Evolutionary conservation across 2,329 filamentous ascomycete genomes (phyloP).

Genomic region (Neurospora crassa): DNA sequence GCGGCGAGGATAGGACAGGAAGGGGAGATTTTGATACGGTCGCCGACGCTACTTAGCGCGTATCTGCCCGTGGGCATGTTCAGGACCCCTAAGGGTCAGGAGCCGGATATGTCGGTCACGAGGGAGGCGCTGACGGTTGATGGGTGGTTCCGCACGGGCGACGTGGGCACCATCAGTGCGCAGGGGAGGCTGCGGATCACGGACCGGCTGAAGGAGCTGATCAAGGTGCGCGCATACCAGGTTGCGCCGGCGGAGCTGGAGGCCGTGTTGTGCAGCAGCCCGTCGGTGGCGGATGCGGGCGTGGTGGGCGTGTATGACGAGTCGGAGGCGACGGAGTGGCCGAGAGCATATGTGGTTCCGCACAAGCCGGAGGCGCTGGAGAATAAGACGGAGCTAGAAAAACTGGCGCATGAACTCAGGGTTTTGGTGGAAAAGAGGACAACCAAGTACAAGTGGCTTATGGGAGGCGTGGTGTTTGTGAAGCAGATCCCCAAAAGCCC

Average conservation of each 20-base stretch:
- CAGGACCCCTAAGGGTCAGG: constrained; percentile 19
- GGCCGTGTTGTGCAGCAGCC: constrained; percentile 24
- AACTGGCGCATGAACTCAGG: constrained; percentile 44
- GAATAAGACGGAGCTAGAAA: constrained; percentile 25
- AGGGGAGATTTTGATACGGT: constrained; percentile 58
- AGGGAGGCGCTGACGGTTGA: constrained; percentile 35
- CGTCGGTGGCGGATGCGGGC: constrained; percentile 37
- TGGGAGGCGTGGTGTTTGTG: constrained; percentile 58
- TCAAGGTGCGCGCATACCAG: constrained; percentile 35
- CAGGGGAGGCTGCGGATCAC: constrained; percentile 54
- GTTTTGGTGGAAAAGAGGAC: constrained; percentile 49
- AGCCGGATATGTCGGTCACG: constrained; percentile 28
- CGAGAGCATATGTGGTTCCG: constrained; percentile 42
- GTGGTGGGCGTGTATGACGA: constrained; percentile 45
- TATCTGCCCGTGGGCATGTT: constrained; percentile 50
- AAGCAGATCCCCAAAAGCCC: constrained; percentile 62
- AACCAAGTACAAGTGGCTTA: constrained; percentile 55
- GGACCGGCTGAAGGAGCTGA: constrained; percentile 58
- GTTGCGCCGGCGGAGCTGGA: constrained; percentile 35
- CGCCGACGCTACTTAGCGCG: constrained; percentile 55
- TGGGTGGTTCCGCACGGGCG: constrained; percentile 63
- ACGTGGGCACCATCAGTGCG: constrained; percentile 43
- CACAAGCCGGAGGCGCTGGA: constrained; percentile 11
- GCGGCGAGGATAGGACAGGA: constrained; percentile 36
- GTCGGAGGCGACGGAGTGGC: constrained; percentile 50